Evolutionary conservation across 2,329 filamentous ascomycete genomes (phyloP).

Genomic region (Pseudogymnoascus sp.): DNA sequence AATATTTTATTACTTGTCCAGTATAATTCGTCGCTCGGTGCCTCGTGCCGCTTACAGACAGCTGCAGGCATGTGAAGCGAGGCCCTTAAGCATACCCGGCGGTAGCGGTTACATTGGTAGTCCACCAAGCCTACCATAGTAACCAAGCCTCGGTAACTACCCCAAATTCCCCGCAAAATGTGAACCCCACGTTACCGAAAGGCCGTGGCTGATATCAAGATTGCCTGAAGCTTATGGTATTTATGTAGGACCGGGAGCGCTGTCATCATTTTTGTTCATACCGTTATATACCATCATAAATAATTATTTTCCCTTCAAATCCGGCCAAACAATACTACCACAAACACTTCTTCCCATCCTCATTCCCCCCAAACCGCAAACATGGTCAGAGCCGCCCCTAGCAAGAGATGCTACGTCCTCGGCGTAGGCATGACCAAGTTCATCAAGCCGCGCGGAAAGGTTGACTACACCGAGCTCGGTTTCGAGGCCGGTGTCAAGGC

Average conservation of each 20-base stretch:
- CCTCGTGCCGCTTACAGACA: neutral
- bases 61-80: neutral
- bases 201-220: neutral
- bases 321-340: neutral
- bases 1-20: neutral
- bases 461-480: slow-evolving; percentile 89
- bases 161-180: neutral
- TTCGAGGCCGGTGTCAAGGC: slow-evolving; percentile 90
- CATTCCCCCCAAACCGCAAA: neutral
- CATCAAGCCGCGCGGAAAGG: slow-evolving; percentile 90
- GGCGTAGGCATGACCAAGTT: slow-evolving; percentile 99
- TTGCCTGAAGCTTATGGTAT: neutral
- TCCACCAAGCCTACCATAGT: neutral
- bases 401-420: slow-evolving; percentile 62
- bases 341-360: neutral
- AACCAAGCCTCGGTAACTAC: slow-evolving; percentile 1
- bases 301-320: neutral
- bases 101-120: neutral
- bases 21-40: neutral
- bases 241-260: neutral
- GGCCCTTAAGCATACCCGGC: neutral
- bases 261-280: neutral
- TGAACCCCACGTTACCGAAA: neutral
- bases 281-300: neutral
- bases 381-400: neutral